A percentile compares a stretch with the other conserved stretches of the same genome.
These are phyloP conservation scores for Cornus florida DNA, from an alignment of 148 eudicot genomes.

Conservation along the genomic window DNA sequence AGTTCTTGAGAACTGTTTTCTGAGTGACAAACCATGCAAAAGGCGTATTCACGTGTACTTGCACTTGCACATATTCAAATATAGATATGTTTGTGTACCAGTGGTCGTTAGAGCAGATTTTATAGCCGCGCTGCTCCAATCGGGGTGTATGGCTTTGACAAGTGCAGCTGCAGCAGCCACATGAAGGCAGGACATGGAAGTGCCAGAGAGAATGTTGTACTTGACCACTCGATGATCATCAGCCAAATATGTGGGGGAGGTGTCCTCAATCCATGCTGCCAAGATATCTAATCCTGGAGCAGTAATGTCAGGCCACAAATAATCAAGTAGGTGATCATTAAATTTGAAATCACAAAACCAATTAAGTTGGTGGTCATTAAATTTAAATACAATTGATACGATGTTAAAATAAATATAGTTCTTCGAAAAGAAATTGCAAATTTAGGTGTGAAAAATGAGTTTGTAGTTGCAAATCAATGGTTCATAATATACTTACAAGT, in stretches of 20 bases:
- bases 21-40: no score
- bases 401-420: no score
- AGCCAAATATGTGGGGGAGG: constrained; percentile 6
- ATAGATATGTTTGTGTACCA: constrained; percentile 1
- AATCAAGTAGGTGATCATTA: background rate
- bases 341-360: no score
- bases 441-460: no score
- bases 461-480: background rate
- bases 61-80: no score
- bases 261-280: constrained; percentile 27
- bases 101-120: constrained; percentile 27
- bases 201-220: no score
- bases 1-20: no score
- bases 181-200: constrained; percentile 34
- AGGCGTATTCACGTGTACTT: no score
- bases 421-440: no score
- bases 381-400: no score
- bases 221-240: constrained; percentile 16
- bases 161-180: constrained; percentile 29
- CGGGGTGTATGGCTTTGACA: constrained; percentile 16
- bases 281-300: constrained; percentile 30
- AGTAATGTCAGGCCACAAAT: constrained; percentile 32
- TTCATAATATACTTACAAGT: background rate
- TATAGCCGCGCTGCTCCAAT: constrained; percentile 21
- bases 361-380: no score